Percentiles rank a stretch among this genome's conserved stretches.
These are phyloP conservation scores for Ocimum tenuiflorum DNA, from an alignment of 257 asterid species.

Conservation along the genomic window DNA sequence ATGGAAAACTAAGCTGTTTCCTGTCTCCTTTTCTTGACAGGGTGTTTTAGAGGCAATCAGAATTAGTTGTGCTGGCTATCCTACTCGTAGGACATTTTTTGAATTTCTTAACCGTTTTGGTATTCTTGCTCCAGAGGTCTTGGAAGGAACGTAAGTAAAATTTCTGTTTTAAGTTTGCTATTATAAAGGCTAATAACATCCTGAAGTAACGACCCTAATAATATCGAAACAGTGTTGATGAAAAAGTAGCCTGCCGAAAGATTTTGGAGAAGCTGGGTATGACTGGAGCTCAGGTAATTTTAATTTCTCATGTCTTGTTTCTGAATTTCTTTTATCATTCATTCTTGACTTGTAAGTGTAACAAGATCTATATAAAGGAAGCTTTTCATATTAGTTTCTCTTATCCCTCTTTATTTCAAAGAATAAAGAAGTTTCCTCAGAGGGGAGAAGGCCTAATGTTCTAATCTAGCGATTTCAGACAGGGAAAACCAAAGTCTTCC, in stretches of 20 bases:
- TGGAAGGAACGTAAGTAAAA: conserved; percentile 77
- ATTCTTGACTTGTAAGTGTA: neutral
- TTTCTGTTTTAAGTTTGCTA: neutral
- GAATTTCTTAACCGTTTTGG: conserved; percentile 85
- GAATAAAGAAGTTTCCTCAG: neutral
- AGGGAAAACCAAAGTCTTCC: conserved; percentile 83
- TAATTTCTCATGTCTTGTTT: neutral
- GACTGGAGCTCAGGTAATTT: conserved; percentile 84
- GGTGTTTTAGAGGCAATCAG: conserved; percentile 96
- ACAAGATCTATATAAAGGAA: neutral
- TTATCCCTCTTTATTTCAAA: neutral
- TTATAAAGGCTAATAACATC: conserved; percentile 9
- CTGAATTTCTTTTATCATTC: neutral
- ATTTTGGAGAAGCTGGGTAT: conserved; percentile 74
- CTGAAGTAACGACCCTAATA: conserved; percentile 15
- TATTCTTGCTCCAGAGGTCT: conserved; percentile 76
- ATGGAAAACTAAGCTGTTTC: neutral
- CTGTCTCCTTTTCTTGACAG: conserved; percentile 29
- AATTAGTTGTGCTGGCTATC: conserved; percentile 99
- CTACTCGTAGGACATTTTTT: conserved; percentile 86
- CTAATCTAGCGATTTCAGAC: conserved; percentile 31
- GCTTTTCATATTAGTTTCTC: neutral
- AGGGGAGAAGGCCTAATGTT: neutral
- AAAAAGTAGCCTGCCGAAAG: conserved; percentile 67
- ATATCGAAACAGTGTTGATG: conserved; percentile 54